Percentiles rank a stretch among this genome's conserved stretches.
These are phyloP conservation scores for Aspergillus quadrilineatus DNA, from an alignment of 2,329 filamentous ascomycete species.

Conservation along the genomic window DNA sequence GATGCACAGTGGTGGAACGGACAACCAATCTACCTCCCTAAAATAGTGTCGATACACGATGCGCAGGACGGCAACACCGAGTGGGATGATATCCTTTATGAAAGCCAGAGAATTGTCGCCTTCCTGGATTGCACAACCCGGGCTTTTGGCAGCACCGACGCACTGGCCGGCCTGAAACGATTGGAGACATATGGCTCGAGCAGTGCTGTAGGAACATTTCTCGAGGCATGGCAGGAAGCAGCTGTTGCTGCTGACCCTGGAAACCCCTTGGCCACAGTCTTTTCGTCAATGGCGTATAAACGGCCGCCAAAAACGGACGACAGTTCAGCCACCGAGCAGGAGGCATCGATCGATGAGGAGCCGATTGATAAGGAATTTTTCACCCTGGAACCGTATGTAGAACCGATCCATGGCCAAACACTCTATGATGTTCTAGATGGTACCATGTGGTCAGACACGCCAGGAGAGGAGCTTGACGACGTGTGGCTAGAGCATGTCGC, in stretches of 20 bases:
- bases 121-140: slow-evolving; percentile 59
- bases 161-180: slow-evolving; percentile 47
- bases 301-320: slow-evolving; percentile 15
- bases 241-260: slow-evolving; percentile 44
- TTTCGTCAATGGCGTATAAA: slow-evolving; percentile 49
- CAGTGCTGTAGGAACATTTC: slow-evolving; percentile 44
- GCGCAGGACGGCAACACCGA: slow-evolving; percentile 34
- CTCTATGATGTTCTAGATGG: slow-evolving; percentile 57
- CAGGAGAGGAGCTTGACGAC: slow-evolving; percentile 42
- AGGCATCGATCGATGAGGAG: background rate
- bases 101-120: slow-evolving; percentile 62
- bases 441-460: slow-evolving; percentile 49
- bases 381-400: slow-evolving; percentile 39
- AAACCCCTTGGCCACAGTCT: slow-evolving; percentile 44
- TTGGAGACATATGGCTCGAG: slow-evolving; percentile 36
- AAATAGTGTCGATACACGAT: slow-evolving; percentile 49
- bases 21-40: slow-evolving; percentile 49
- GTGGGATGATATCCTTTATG: slow-evolving; percentile 52
- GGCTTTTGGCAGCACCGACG: slow-evolving; percentile 58
- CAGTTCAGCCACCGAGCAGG: background rate
- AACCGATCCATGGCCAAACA: slow-evolving; percentile 41
- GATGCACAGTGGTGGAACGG: slow-evolving; percentile 65
- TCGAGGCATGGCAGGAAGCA: slow-evolving; percentile 51
- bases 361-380: slow-evolving; percentile 35
- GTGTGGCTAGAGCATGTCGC: slow-evolving; percentile 51